Evolutionary conservation across 441 rosid genomes (phyloP).

Genomic region (Populus hybrid): DNA sequence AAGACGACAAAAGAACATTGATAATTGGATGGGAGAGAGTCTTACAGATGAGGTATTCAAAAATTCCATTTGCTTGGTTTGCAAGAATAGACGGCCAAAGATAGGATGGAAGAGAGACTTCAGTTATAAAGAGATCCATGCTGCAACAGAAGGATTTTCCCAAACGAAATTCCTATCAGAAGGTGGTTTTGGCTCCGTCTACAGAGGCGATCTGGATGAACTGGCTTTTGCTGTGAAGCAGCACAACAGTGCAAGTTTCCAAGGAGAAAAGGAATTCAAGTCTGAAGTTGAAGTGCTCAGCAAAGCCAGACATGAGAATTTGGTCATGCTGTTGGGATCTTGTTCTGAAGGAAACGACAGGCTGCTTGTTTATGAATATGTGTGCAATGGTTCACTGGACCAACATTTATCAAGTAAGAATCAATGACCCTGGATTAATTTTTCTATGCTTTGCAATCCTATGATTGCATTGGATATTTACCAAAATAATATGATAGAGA

Average conservation of each 20-base stretch:
- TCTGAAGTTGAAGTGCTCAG: conserved; percentile 85
- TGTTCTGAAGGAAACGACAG: conserved; percentile 90
- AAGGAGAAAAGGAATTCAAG: conserved; percentile 77
- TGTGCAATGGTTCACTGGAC: conserved; percentile 57
- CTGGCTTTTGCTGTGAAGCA: conserved; percentile 86
- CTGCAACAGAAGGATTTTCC: conserved; percentile 53
- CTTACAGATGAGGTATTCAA: conserved; percentile 25
- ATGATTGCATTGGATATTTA: conserved; percentile 27
- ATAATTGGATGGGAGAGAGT: conserved; percentile 27
- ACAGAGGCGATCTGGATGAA: conserved; percentile 37
- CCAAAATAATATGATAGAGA: background rate
- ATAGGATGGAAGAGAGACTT: conserved; percentile 46
- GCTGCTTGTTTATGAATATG: conserved; percentile 15
- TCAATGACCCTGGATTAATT: background rate
- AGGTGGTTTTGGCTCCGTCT: conserved; percentile 57
- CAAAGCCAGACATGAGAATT: conserved; percentile 75
- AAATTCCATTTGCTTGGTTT: conserved; percentile 43
- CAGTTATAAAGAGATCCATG: conserved; percentile 48
- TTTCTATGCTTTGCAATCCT: conserved; percentile 34
- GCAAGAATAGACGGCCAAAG: conserved; percentile 55
- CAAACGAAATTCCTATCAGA: conserved; percentile 39
- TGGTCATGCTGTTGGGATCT: conserved; percentile 77
- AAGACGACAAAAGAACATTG: conserved; percentile 2
- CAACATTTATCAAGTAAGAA: conserved; percentile 52
- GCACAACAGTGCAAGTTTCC: conserved; percentile 75